Percentiles rank a stretch among this genome's conserved stretches.
phyloP scores from a whole-genome alignment of 176 grass and related monocot genomes.

The Aegilops tauschii region DNA sequence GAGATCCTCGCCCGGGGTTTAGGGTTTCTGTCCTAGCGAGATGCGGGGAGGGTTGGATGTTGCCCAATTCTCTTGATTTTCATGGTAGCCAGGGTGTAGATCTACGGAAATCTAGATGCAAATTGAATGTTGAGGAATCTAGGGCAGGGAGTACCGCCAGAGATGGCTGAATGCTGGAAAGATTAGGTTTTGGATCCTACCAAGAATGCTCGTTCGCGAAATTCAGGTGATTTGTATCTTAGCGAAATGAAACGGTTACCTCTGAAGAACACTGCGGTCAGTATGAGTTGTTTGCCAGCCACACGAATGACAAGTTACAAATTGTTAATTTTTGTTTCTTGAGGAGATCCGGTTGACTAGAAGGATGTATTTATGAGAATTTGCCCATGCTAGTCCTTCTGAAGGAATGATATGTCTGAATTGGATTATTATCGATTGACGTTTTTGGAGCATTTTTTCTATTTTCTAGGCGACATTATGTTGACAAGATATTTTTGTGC shows the following conservation, averaged over 20 bases:
- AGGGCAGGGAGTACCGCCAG: not conserved
- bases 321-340: not conserved
- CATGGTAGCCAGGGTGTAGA: not conserved
- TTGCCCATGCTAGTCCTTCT: not conserved
- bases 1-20: slow-evolving; percentile 12
- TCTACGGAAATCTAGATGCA: not conserved
- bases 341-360: not conserved
- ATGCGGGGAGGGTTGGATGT: not conserved
- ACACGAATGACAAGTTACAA: not conserved
- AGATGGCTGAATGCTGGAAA: not conserved
- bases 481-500: not conserved
- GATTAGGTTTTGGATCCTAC: not conserved
- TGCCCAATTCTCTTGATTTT: not conserved
- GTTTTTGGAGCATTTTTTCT: not conserved
- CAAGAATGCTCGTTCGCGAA: not conserved
- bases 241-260: not conserved
- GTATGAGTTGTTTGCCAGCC: not conserved
- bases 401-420: not conserved
- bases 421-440: not conserved
- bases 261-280: not conserved
- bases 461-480: not conserved
- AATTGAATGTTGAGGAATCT: not conserved
- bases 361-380: not conserved
- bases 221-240: slow-evolving; percentile 1
- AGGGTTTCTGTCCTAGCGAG: slow-evolving; percentile 3